phyloP scores from a whole-genome alignment of 2,329 filamentous ascomycete species.

The Fusarium euwallaceae region DNA sequence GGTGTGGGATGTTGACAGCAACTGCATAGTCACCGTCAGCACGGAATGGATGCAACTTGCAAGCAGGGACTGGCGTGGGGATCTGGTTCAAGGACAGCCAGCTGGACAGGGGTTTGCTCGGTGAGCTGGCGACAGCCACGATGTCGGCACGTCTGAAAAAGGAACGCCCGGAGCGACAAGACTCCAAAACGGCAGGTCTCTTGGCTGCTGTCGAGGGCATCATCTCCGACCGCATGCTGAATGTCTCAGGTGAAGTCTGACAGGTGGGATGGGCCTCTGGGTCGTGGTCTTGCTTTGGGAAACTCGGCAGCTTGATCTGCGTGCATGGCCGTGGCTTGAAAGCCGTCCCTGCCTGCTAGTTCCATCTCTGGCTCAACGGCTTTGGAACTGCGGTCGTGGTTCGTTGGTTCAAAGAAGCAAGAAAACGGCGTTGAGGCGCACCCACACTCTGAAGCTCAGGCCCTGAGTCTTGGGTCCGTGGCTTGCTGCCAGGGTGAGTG shows the following conservation, averaged over 20 bases:
- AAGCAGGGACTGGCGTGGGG: slow-evolving; percentile 14
- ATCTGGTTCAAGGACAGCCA: slow-evolving; percentile 19
- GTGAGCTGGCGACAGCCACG: slow-evolving; percentile 12
- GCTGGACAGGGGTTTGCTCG: slow-evolving; percentile 27
- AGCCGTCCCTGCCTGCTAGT: slow-evolving; percentile 20
- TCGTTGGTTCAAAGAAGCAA: slow-evolving; percentile 26
- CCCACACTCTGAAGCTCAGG: slow-evolving; percentile 32
- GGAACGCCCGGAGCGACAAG: slow-evolving; percentile 6
- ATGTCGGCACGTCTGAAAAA: slow-evolving; percentile 20
- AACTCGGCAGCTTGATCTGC: slow-evolving; percentile 34
- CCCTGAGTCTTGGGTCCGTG: slow-evolving; percentile 27
- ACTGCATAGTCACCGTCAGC: background rate
- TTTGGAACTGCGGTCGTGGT: slow-evolving; percentile 28
- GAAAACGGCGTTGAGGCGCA: slow-evolving; percentile 24
- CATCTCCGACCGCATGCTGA: slow-evolving; percentile 28
- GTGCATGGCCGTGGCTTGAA: slow-evolving; percentile 38
- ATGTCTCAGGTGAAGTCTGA: slow-evolving; percentile 42
- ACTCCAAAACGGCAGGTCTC: slow-evolving; percentile 14
- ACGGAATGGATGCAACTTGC: slow-evolving; percentile 10
- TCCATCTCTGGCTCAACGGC: slow-evolving; percentile 30
- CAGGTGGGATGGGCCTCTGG: slow-evolving; percentile 22
- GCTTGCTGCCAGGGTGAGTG: slow-evolving; percentile 31
- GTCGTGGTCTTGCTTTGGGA: background rate
- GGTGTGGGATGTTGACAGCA: slow-evolving; percentile 2
- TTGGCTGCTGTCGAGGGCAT: slow-evolving; percentile 27